Base-by-base conservation (phyloP, 352 stramenopile genomes). In the Phytophthora boehmeriae region DNA sequence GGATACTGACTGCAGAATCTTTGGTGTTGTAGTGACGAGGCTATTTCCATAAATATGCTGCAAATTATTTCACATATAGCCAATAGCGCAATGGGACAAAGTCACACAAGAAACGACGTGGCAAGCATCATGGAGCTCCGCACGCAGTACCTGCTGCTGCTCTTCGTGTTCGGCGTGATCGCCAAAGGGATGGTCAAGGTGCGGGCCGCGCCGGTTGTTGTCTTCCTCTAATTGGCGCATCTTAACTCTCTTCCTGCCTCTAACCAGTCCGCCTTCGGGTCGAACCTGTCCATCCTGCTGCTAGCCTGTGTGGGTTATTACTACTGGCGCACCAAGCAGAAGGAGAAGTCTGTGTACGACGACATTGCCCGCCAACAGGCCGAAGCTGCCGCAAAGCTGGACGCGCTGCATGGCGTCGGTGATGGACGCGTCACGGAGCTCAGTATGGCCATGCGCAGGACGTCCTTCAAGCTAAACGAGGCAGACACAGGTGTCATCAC, bases 101-200 rank as follows among this genome's bases (percentile, higher is more conserved):
- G 10, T 13, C 34, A 61, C 50, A 67, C 59, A 56, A 59, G 60
- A 60, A 59, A 28, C 45, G 44, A 65, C 61, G 62, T 73, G 62
- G 58, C 49, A 48, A 27, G 6, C 44, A 62, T 28, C 46, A 76
- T 76, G 71, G 64, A 75, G 59, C 76, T 89, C 54, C 71, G 82
- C 48, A 81, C 71, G 34, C 79, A 85, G 59, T 81, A 90, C 56
- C 59, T 92, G 61, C 68, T 92, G 68, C 78, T 92, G 47, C 77
- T 92, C 48, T 89, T 90, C 59, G 53, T 86, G 39, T 76, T 85
- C 52, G 81, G 83, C 45, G 60, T 90, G 51, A 72, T 85, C 17
- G 78, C 82, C 27, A 79, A 82, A 50, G 72, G 79, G 9, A 59
- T 92, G 54, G 71, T 90, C 46, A 90, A 90, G 81, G 82, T 89